phyloP scores from a whole-genome alignment of 345 rosid genomes.

The Capsella bursapastoris region DNA sequence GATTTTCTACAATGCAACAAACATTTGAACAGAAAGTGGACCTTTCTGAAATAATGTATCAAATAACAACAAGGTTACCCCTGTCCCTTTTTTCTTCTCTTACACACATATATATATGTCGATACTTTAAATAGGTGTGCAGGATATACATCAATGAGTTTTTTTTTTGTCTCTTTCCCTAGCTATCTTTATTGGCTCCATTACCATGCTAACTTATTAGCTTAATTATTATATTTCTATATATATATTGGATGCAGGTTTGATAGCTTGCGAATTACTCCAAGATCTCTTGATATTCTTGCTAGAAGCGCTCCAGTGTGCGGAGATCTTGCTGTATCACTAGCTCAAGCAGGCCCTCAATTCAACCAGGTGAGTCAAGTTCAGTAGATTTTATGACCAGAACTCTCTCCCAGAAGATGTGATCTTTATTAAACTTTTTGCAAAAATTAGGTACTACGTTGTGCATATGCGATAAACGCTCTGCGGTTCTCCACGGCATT shows the following conservation, averaged over 20 bases:
- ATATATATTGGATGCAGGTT: conserved; percentile 57
- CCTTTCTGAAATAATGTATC: conserved; percentile 86
- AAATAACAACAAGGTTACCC: conserved; percentile 83
- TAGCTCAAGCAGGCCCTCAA: conserved; percentile 97
- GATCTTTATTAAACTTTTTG: conserved; percentile 42
- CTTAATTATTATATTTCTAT: conserved; percentile 6
- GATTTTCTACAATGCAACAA: conserved; percentile 98
- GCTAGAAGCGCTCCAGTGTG: conserved; percentile 91
- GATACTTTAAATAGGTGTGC: neutral
- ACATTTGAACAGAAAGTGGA: conserved; percentile 92
- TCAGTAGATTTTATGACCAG: conserved; percentile 17
- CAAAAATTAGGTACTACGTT: conserved; percentile 72
- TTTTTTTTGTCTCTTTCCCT: neutral
- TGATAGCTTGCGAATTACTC: conserved; percentile 95
- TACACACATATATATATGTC: conserved; percentile 2
- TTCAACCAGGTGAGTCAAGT: conserved; percentile 83
- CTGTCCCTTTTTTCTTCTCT: conserved; percentile 18
- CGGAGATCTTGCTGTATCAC: conserved; percentile 96
- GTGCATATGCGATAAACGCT: conserved; percentile 86
- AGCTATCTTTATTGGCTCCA: conserved; percentile 7
- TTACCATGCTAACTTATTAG: conserved; percentile 23
- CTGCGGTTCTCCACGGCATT: conserved; percentile 92
- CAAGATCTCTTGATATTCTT: conserved; percentile 91
- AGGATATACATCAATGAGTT: neutral
- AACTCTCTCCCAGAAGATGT: conserved; percentile 14